phyloP scores from a whole-genome alignment of 768 basidiomycete species.

The Sporobolomyces roseus region DNA sequence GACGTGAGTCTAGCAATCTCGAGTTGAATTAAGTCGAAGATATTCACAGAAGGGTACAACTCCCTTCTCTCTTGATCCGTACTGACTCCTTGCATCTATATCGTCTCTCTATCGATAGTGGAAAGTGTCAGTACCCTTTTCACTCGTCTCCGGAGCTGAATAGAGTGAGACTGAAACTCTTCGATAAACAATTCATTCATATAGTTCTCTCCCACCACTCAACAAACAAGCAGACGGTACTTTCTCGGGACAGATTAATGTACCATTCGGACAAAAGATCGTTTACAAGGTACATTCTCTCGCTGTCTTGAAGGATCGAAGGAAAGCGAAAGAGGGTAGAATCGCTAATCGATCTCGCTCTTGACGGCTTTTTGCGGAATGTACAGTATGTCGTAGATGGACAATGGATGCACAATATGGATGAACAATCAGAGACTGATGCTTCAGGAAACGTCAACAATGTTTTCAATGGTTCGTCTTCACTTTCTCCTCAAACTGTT shows the following conservation, averaged over 20 bases:
- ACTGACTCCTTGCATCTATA: neutral
- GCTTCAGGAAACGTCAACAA: constrained; percentile 67
- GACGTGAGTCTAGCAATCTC: constrained; percentile 55
- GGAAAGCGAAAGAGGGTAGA: neutral
- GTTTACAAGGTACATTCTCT: constrained; percentile 58
- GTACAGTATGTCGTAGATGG: constrained; percentile 67
- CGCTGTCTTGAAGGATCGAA: neutral
- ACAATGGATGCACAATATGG: constrained; percentile 58
- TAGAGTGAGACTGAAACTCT: too few species aligned
- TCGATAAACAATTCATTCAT: neutral
- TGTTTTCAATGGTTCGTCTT: constrained; percentile 48
- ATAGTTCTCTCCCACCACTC: constrained; percentile 56
- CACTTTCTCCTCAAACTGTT: neutral
- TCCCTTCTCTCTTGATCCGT: neutral
- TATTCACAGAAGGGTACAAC: too few species aligned
- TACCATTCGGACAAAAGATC: constrained; percentile 64
- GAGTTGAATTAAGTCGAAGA: too few species aligned
- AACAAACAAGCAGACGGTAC: constrained; percentile 54
- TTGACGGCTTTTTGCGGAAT: neutral
- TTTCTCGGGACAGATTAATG: constrained; percentile 57
- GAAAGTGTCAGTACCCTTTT: constrained; percentile 15
- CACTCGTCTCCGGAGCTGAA: neutral
- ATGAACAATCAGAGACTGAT: constrained; percentile 62
- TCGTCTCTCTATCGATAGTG: constrained; percentile 21
- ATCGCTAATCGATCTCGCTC: neutral